Conservation (phyloP, 2,329 filamentous ascomycete genomes). For the Chaetoscypha palmicola region DNA sequence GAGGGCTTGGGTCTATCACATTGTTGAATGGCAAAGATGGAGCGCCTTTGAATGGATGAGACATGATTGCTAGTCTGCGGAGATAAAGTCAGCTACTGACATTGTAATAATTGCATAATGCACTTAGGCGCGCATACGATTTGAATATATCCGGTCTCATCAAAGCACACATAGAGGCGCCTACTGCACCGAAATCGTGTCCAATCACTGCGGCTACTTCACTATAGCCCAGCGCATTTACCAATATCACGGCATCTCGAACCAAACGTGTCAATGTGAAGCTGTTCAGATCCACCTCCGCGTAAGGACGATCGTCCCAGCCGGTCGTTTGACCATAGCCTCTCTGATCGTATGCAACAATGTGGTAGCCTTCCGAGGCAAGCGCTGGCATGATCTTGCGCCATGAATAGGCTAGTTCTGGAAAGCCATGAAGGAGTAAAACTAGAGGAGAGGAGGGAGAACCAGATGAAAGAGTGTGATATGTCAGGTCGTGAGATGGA, state of each 20-base stretch:
- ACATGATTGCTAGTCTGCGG: slow-evolving; percentile 60
- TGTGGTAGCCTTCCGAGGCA: slow-evolving; percentile 54
- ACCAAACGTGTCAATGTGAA: slow-evolving; percentile 53
- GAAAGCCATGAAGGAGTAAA: slow-evolving; percentile 59
- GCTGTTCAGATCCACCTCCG: slow-evolving; percentile 46
- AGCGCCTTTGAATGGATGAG: slow-evolving; percentile 54
- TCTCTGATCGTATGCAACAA: slow-evolving; percentile 60
- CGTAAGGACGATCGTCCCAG: slow-evolving; percentile 45
- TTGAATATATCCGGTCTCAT: slow-evolving; percentile 59
- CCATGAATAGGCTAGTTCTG: slow-evolving; percentile 65
- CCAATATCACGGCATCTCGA: slow-evolving; percentile 54
- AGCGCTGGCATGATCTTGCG: slow-evolving; percentile 53
- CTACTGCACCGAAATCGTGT: slow-evolving; percentile 60
- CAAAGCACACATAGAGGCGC: slow-evolving; percentile 51
- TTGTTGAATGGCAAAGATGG: slow-evolving; percentile 42
- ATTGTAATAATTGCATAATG: no score
- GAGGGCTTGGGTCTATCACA: slow-evolving; percentile 27
- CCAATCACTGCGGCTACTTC: slow-evolving; percentile 53
- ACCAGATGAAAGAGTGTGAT: slow-evolving; percentile 54
- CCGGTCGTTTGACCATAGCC: slow-evolving; percentile 61
- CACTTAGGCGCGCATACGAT: slow-evolving; percentile 34
- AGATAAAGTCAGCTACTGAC: no score
- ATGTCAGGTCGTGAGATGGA: slow-evolving; percentile 51
- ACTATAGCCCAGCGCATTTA: slow-evolving; percentile 53
- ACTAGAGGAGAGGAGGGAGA: slow-evolving; percentile 44